Percentiles rank a stretch among this genome's conserved stretches.
These are phyloP conservation scores for Plasmodium chabaudi DNA, from an alignment of 169 alveolate species.

Conservation along the genomic window DNA sequence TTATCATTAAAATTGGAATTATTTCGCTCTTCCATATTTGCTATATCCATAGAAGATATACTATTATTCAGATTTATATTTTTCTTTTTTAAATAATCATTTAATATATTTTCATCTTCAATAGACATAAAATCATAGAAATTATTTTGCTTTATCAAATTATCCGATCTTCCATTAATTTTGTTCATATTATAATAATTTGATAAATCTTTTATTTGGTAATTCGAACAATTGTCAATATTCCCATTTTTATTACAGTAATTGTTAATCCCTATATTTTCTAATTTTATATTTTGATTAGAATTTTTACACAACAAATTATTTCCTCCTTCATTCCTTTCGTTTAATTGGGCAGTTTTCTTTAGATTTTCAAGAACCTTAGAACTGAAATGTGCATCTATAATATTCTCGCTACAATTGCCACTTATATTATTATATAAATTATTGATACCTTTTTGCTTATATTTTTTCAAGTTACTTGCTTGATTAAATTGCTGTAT, in stretches of 20 bases:
- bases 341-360: not conserved
- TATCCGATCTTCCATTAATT: not conserved
- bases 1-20: conserved; percentile 6
- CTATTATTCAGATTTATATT: not conserved
- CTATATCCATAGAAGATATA: not conserved
- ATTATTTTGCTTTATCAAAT: not conserved
- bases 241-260: not conserved
- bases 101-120: conserved; percentile 19
- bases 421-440: too few relatives aligned
- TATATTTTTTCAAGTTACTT: too few relatives aligned
- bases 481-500: too few relatives aligned
- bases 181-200: conserved; percentile 8
- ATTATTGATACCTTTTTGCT: too few relatives aligned
- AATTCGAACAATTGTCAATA: not conserved
- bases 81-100: conserved; percentile 10
- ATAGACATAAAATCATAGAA: not conserved
- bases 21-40: conserved; percentile 15
- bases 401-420: too few relatives aligned
- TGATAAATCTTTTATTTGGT: conserved; percentile 1
- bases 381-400: not conserved
- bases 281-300: conserved; percentile 3
- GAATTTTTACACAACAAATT: not conserved
- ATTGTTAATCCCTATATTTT: not conserved
- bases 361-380: not conserved
- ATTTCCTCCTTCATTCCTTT: conserved; percentile 7